Conservation (phyloP, 192 early-diverging fungal species). For the Fimicolochytrium jonesii region DNA sequence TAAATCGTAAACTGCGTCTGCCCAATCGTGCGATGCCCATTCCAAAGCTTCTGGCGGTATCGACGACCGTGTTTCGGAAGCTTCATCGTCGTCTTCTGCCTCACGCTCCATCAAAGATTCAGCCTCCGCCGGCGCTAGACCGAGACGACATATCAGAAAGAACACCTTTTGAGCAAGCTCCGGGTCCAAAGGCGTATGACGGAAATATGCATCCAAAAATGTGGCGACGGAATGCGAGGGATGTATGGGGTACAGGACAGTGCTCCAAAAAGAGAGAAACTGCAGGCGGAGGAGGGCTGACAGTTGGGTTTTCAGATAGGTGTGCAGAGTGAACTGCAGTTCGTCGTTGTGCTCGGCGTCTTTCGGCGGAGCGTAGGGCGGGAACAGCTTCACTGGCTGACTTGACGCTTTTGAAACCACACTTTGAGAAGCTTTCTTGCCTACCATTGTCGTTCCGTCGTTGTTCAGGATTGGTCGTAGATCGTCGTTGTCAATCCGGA, state of each 20-base stretch:
- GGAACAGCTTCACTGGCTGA: no score
- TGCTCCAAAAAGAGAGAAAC: constrained; percentile 24
- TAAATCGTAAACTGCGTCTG: constrained; percentile 5
- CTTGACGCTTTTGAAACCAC: no score
- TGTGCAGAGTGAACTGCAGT: no score
- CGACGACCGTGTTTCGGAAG: no score
- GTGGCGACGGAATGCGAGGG: constrained; percentile 1
- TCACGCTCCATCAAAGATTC: neutral
- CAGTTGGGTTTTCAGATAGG: no score
- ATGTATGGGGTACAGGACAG: constrained; percentile 7
- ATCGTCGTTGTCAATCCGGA: no score
- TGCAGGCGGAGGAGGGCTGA: constrained; percentile 14
- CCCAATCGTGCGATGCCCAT: constrained; percentile 14
- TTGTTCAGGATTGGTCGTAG: no score
- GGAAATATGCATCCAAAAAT: constrained; percentile 21
- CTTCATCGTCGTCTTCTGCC: neutral
- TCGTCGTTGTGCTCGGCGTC: no score
- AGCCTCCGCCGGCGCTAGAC: constrained; percentile 11
- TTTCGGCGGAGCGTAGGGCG: no score
- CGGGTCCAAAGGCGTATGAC: neutral
- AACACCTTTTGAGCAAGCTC: constrained; percentile 17
- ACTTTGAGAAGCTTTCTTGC: no score
- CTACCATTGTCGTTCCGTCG: no score
- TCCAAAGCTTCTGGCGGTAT: no score
- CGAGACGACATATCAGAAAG: constrained; percentile 5